phyloP scores from a whole-genome alignment of 75 land plant species.

The Pinus tabuliformis region DNA sequence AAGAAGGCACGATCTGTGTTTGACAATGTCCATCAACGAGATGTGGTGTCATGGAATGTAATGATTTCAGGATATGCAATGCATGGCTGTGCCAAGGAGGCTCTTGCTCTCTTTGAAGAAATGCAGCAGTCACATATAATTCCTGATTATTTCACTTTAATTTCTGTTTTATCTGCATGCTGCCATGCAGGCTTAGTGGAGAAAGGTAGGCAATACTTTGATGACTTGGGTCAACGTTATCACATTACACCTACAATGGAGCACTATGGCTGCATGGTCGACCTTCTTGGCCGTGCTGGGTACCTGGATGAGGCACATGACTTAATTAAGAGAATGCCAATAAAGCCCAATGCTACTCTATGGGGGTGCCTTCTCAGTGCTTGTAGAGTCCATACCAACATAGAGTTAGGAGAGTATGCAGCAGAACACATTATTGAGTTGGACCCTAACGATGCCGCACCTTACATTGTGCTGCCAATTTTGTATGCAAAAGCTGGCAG shows the following conservation, averaged over 20 bases:
- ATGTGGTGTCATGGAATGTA: constrained; percentile 36
- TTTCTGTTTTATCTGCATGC: not conserved
- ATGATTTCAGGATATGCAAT: constrained; percentile 8
- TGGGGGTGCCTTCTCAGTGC: constrained; percentile 10
- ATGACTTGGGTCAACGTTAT: not conserved
- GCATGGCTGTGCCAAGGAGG: not conserved
- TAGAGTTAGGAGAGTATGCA: not conserved
- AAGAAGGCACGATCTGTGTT: constrained; percentile 15
- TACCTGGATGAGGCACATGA: constrained; percentile 9
- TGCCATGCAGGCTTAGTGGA: not conserved
- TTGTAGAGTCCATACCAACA: not conserved
- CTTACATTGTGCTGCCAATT: not conserved
- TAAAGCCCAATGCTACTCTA: not conserved
- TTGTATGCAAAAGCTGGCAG: not conserved
- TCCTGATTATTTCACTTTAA: not conserved
- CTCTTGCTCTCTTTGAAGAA: not conserved
- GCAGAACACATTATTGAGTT: not conserved
- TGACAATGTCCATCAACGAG: constrained; percentile 17
- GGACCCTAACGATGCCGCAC: not conserved
- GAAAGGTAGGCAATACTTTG: not conserved
- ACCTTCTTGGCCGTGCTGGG: constrained; percentile 11
- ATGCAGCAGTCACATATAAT: not conserved
- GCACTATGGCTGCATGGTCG: constrained; percentile 4
- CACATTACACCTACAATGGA: not conserved
- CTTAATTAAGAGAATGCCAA: not conserved